phyloP scores from a whole-genome alignment of 495 filamentous ascomycete genomes.

The Daldinia grandis region DNA sequence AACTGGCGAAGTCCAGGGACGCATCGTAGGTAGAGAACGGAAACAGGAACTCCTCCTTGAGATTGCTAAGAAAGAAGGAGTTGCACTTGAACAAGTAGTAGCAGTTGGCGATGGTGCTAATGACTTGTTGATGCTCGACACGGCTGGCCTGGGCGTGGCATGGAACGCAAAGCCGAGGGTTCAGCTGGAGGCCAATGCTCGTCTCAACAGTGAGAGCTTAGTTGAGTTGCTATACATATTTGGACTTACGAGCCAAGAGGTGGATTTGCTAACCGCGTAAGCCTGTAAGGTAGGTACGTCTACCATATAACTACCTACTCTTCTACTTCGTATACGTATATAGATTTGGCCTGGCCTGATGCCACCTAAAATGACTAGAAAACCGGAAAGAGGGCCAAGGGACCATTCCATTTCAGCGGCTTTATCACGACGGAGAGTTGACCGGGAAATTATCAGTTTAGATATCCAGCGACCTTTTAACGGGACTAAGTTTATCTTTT shows the following conservation, averaged over 20 bases:
- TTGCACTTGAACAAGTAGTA: constrained; percentile 77
- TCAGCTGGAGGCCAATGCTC: constrained; percentile 82
- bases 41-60: constrained; percentile 80
- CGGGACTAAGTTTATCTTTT: constrained; percentile 6
- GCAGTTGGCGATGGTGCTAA: constrained; percentile 96
- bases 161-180: constrained; percentile 94
- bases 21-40: constrained; percentile 82
- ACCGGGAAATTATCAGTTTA: not conserved
- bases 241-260: constrained; percentile 74
- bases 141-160: constrained; percentile 88
- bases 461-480: not conserved
- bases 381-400: not conserved
- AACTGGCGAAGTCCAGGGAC: constrained; percentile 79
- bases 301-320: constrained; percentile 7
- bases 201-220: constrained; percentile 81
- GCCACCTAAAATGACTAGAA: constrained; percentile 11
- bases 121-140: constrained; percentile 89
- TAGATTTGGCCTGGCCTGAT: constrained; percentile 15
- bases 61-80: constrained; percentile 76
- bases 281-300: constrained; percentile 20
- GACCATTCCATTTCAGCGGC: not conserved
- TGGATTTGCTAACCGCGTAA: constrained; percentile 57
- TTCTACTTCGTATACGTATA: constrained; percentile 21
- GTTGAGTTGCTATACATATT: constrained; percentile 85
- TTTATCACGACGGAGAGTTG: constrained; percentile 3